Base-by-base conservation (phyloP, 2,329 filamentous ascomycete species). In the Lizonia empirigonia region DNA sequence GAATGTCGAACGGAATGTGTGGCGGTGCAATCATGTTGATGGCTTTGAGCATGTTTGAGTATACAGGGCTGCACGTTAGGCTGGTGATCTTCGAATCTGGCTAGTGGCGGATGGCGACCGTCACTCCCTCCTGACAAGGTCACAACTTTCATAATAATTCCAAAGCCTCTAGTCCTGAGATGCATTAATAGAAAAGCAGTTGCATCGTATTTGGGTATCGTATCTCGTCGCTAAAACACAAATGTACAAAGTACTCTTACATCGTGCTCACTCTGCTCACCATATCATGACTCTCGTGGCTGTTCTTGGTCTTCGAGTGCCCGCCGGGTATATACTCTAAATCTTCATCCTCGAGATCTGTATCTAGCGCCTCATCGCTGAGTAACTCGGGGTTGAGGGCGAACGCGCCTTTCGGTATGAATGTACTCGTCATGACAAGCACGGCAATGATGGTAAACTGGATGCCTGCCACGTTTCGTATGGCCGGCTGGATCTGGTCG, bases 361-460 rank as follows among this genome's bases (percentile, higher is more conserved):
- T 61, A 13, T 77, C 73, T 36, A 78, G 45, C 1, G 63, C 41
- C 50, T 76, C 70, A n/a, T 74, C 72, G 29, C 68, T 70, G 16
- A 78, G 63, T 53, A 76, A 72, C 59, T 68, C 64, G 0, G 77
- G 79, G 41, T 81, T 81, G 29, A 79, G 62, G 1, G 70, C 58
- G 9, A 75, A 70, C 0, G 78, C 67, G 1, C 78, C 77, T 54
- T 72, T 72, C 1, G 78, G 78, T 9, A 80, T 72, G 34, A 80
- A 77, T 0, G 77, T 80, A 12, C 77, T 71, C 1, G 67, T 65
- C 22, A 80, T 60, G 9, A 80, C 73, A 20, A 80, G 53, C 1
- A 64, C 66, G 7, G 65, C 66, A 24, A 80, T 71, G 10, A 80
- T 63, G 0, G 77, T 77, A 49, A 78, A 79, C 55, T 81, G 79